phyloP scores from a whole-genome alignment of 306 rosid species.

The Clitoria ternatea region DNA sequence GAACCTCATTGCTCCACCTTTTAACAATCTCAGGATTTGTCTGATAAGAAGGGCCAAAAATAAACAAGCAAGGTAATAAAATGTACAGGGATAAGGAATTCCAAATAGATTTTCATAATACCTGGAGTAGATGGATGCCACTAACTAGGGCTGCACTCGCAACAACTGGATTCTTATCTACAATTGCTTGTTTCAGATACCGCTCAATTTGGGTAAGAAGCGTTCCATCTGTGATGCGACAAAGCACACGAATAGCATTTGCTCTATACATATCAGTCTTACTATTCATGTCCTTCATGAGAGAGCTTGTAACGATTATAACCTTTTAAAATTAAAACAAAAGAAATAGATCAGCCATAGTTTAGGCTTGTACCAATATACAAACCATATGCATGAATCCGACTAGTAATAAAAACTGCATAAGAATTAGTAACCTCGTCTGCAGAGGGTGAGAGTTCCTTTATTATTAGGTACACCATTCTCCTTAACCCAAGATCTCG shows the following conservation, averaged over 20 bases:
- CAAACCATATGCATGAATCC: not conserved
- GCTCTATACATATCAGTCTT: slow-evolving; percentile 98
- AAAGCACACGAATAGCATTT: slow-evolving; percentile 96
- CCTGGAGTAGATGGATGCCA: slow-evolving; percentile 98
- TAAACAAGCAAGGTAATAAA: slow-evolving; percentile 11
- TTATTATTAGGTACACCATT: slow-evolving; percentile 95
- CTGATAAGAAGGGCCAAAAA: slow-evolving; percentile 36
- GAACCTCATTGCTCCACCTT: slow-evolving; percentile 99
- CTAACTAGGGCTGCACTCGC: slow-evolving; percentile 98
- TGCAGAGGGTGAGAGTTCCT: slow-evolving; percentile 93
- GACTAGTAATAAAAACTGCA: slow-evolving; percentile 12
- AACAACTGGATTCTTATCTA: slow-evolving; percentile 97
- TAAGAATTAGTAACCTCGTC: slow-evolving; percentile 64
- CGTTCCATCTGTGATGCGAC: slow-evolving; percentile 96
- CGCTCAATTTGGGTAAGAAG: slow-evolving; percentile 97
- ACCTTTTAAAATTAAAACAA: slow-evolving; percentile 42
- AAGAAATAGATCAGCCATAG: slow-evolving; percentile 30
- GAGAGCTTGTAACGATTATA: slow-evolving; percentile 95
- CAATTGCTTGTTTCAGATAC: slow-evolving; percentile 94
- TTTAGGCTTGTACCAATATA: slow-evolving; percentile 19
- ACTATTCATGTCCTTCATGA: slow-evolving; percentile 99
- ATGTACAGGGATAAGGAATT: not conserved
- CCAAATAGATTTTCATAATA: slow-evolving; percentile 17
- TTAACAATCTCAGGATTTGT: slow-evolving; percentile 96
- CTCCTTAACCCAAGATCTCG: slow-evolving; percentile 96